Base-by-base conservation (phyloP, 139 green algal species). In the Astrephomene gubernaculifera region DNA sequence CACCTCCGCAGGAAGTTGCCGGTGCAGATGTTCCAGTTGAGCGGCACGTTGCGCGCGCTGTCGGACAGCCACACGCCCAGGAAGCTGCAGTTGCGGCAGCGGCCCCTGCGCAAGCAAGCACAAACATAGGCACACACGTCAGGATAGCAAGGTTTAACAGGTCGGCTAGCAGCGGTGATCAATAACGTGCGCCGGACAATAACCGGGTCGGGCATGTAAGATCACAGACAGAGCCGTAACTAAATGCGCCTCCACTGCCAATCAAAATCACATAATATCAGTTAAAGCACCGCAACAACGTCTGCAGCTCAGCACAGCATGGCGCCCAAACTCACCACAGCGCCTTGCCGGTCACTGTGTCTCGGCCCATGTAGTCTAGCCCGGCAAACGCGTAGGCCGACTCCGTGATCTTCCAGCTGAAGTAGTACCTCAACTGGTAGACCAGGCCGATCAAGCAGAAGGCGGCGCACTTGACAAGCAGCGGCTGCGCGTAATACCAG, bases 21-120 rank as follows among this genome's bases (percentile, higher is more conserved):
- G 1, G 95, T 98, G 53, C 89, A 89, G 36, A 93, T 92, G 84
- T 98, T 98, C 95, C 95, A 97, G 87, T 94, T 81, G 12, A 67
- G 41, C 0, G 91, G 85, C 57, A 96, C 82, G 64, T 94, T 80
- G 25, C 94, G 87, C 36, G 91, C 86, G 25, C 83, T 94, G 75
- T 94, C 86, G 60, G 83, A 88, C 57, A 96, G 87, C 87, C 82
- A 71, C 85, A 96, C 89, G 33, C 87, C 69, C 21, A 90, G 84
- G 68, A 96, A 94, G 79, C 79, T 88, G 25, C 89, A 84, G 90
- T 97, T 97, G 60, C 87, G 75, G 82, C 92, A 96, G 33, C 94
- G 92, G 76, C 95, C 93, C 94, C 94, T 96, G 88, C 57, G 79
- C 1, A 19, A 45, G n/a, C n/a, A n/a, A n/a, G n/a, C n/a, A n/a